Conservation (phyloP, 2,329 filamentous ascomycete species). For the Graphium sp. region DNA sequence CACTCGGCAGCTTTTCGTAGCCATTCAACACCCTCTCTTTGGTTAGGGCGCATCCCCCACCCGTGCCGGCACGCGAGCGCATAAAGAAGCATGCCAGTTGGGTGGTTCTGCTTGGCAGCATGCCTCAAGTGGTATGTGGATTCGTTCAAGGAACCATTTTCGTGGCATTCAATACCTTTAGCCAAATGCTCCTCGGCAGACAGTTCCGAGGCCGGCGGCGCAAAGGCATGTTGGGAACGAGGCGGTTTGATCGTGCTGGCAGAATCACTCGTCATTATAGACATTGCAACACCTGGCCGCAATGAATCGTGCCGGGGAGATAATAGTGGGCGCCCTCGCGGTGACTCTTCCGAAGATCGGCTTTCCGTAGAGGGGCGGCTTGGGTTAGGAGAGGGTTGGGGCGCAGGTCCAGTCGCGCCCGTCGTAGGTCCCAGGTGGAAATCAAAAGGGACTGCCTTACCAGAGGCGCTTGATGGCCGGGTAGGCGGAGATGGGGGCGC, state of each 20-base stretch:
- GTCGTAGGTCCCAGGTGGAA: too few species aligned
- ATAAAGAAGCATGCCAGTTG: slow-evolving; percentile 91
- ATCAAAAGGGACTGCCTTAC: slow-evolving; percentile 20
- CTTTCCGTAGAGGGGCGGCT: slow-evolving; percentile 26
- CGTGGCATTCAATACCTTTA: slow-evolving; percentile 81
- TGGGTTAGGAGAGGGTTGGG: slow-evolving; percentile 24
- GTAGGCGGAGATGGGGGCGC: slow-evolving; percentile 44
- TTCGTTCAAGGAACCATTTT: slow-evolving; percentile 73
- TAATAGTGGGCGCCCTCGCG: slow-evolving; percentile 25
- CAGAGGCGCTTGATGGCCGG: slow-evolving; percentile 39
- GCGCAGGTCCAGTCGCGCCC: slow-evolving; percentile 15
- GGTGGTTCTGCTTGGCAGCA: slow-evolving; percentile 69
- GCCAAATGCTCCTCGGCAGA: slow-evolving; percentile 77
- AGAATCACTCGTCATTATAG: slow-evolving; percentile 33
- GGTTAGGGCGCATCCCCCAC: slow-evolving; percentile 93
- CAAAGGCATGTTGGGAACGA: slow-evolving; percentile 23
- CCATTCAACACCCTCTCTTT: slow-evolving; percentile 81
- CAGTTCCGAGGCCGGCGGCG: slow-evolving; percentile 48
- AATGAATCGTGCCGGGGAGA: slow-evolving; percentile 19
- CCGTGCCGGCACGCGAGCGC: slow-evolving; percentile 89
- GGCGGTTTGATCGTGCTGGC: slow-evolving; percentile 30
- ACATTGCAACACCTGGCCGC: slow-evolving; percentile 26
- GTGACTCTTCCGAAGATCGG: slow-evolving; percentile 28
- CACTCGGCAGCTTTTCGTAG: slow-evolving; percentile 78
- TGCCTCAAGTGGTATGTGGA: slow-evolving; percentile 92